A percentile compares a stretch with the other conserved stretches of the same genome.
Conservation (phyloP, 1,284 basidiomycete species). For the Apiotrichum laibachii region DNA sequence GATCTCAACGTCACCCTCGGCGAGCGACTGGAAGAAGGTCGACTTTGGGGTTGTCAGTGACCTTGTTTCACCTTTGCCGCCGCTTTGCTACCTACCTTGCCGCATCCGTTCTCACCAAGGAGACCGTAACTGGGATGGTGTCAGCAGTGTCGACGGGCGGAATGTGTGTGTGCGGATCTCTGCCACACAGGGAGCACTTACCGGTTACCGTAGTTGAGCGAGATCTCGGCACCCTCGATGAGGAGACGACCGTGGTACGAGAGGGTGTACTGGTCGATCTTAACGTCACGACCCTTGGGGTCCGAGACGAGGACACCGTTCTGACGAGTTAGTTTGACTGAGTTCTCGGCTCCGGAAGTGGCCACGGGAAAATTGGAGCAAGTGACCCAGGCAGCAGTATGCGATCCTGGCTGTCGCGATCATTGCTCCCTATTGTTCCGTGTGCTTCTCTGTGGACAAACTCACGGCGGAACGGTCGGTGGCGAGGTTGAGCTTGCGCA, state of each 20-base stretch:
- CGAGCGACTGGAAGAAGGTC: slow-evolving; percentile 61
- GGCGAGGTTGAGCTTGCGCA: slow-evolving; percentile 82
- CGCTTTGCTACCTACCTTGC: slow-evolving; percentile 57
- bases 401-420: not conserved
- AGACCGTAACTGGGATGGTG: slow-evolving; percentile 66
- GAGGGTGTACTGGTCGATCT: slow-evolving; percentile 92
- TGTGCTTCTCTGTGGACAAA: not conserved
- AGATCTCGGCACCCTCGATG: slow-evolving; percentile 81
- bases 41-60: slow-evolving; percentile 40
- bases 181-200: slow-evolving; percentile 43
- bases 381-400: too few relatives aligned
- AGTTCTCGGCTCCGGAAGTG: too few relatives aligned
- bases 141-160: not conserved
- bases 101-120: slow-evolving; percentile 94
- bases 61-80: not conserved
- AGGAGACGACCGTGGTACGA: slow-evolving; percentile 96
- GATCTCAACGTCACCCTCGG: slow-evolving; percentile 90
- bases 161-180: too few relatives aligned
- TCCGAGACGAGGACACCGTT: slow-evolving; percentile 92
- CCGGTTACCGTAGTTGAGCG: slow-evolving; percentile 95
- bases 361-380: too few relatives aligned
- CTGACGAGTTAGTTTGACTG: slow-evolving; percentile 18
- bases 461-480: slow-evolving; percentile 70
- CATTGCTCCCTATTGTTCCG: not conserved
- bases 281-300: slow-evolving; percentile 88